Percentiles rank a stretch among this genome's conserved stretches.
Evolutionary conservation across 2,329 filamentous ascomycete species (phyloP).

Genomic region (Phyllosticta citriasiana): DNA sequence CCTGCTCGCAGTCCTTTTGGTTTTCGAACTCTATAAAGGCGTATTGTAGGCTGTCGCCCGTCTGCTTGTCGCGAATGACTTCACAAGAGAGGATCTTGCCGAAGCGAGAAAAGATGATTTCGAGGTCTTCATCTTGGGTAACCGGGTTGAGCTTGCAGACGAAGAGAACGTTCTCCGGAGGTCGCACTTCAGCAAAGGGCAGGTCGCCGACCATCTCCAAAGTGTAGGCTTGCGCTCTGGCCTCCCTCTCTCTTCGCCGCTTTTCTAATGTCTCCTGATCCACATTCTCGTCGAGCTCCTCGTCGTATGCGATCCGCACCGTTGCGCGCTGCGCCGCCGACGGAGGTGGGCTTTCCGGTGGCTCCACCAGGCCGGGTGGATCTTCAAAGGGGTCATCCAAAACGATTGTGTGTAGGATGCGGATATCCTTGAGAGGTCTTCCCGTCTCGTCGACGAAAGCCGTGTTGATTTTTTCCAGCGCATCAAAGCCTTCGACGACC

Average conservation of each 20-base stretch:
- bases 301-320: constrained; percentile 83
- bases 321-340: constrained; percentile 80
- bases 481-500: constrained; percentile 92
- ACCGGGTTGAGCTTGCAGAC: constrained; percentile 98
- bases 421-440: constrained; percentile 83
- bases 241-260: constrained; percentile 75
- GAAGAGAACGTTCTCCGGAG: constrained; percentile 93
- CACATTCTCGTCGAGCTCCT: constrained; percentile 65
- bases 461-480: constrained; percentile 83
- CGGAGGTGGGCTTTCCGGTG: constrained; percentile 69
- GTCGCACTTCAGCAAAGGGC: constrained; percentile 93
- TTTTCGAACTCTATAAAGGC: constrained; percentile 96
- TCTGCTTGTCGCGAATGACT: constrained; percentile 87
- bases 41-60: constrained; percentile 91
- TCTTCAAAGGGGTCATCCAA: constrained; percentile 90
- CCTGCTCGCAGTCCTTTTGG: constrained; percentile 83
- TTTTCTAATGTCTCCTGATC: constrained; percentile 75
- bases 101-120: constrained; percentile 94
- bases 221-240: constrained; percentile 84
- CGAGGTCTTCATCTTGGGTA: constrained; percentile 85
- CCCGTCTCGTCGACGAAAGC: constrained; percentile 80
- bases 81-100: constrained; percentile 93
- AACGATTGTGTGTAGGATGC: constrained; percentile 84
- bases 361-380: constrained; percentile 64
- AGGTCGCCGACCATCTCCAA: constrained; percentile 97